Evolutionary conservation across 371 early-diverging fungal species (phyloP).

Genomic region (Umbelopsis sp.): DNA sequence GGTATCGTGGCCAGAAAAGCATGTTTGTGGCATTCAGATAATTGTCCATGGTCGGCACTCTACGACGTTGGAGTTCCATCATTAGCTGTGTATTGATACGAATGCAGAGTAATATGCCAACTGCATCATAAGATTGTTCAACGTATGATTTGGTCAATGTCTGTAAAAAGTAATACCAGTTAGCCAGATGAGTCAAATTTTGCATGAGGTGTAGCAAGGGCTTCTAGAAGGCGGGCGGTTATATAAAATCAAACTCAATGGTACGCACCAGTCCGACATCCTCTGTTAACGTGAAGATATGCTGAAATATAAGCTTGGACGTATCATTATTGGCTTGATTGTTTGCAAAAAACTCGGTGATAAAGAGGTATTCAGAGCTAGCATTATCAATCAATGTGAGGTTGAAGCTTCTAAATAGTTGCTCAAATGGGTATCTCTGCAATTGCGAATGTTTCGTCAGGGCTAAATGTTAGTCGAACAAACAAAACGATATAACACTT

Average conservation of each 20-base stretch:
- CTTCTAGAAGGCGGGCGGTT: no score
- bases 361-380: constrained; percentile 89
- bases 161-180: constrained; percentile 28
- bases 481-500: constrained; percentile 12
- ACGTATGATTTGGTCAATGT: constrained; percentile 66
- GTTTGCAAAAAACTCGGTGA: constrained; percentile 80
- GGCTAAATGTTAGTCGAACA: not conserved
- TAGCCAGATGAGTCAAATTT: no score
- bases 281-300: constrained; percentile 85
- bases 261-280: constrained; percentile 69
- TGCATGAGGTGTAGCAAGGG: no score
- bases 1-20: constrained; percentile 93
- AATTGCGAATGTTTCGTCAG: constrained; percentile 1
- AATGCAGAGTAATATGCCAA: constrained; percentile 87
- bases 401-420: constrained; percentile 83
- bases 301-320: constrained; percentile 60
- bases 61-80: constrained; percentile 79
- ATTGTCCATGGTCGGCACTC: constrained; percentile 79
- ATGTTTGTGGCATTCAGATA: constrained; percentile 87
- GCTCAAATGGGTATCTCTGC: constrained; percentile 75
- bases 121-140: constrained; percentile 85
- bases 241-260: no score
- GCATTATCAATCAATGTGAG: constrained; percentile 91
- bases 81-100: constrained; percentile 83
- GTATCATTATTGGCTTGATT: constrained; percentile 42